These are phyloP conservation scores for Litsea cubeba DNA, from an alignment of 164 flowering plant genomes.

Conservation along the genomic window DNA sequence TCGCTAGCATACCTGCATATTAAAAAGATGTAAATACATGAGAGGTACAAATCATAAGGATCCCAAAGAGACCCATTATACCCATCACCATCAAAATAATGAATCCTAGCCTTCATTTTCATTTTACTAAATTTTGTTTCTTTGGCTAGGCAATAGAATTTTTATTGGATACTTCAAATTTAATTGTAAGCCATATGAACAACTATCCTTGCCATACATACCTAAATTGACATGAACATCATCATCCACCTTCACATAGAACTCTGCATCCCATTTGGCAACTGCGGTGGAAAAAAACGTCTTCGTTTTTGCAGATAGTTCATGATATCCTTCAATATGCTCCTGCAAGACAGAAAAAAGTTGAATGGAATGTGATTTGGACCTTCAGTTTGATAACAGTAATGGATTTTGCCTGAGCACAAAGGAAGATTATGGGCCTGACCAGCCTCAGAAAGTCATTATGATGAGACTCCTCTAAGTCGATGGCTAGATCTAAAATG, in stretches of 20 bases:
- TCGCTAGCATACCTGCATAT: slow-evolving; percentile 48
- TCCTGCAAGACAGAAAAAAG: slow-evolving; percentile 5
- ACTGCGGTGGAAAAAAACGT: slow-evolving; percentile 60
- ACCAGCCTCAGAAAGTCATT: slow-evolving; percentile 72
- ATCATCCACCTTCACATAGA: slow-evolving; percentile 82
- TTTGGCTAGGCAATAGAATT: not conserved
- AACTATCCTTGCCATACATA: slow-evolving; percentile 10
- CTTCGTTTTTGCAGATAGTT: slow-evolving; percentile 75
- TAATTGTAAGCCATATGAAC: not conserved
- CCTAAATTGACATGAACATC: slow-evolving; percentile 81
- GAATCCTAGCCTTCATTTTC: too few relatives aligned
- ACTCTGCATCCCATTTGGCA: slow-evolving; percentile 77
- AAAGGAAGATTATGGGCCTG: slow-evolving; percentile 10
- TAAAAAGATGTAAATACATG: not conserved
- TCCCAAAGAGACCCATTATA: not conserved
- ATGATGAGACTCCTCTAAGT: slow-evolving; percentile 54
- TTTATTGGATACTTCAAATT: too few relatives aligned
- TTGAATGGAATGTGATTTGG: not conserved
- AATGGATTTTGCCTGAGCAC: slow-evolving; percentile 1
- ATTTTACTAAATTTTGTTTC: too few relatives aligned
- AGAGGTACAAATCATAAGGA: not conserved
- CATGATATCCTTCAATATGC: slow-evolving; percentile 81
- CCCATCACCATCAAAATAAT: too few relatives aligned
- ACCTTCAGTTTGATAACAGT: not conserved
- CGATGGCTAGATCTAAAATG: slow-evolving; percentile 61